Evolutionary conservation across 768 basidiomycete genomes (phyloP), one percentile per base, ranked within the genome.

Genomic region (Dacryopinax primogenitus): DNA sequence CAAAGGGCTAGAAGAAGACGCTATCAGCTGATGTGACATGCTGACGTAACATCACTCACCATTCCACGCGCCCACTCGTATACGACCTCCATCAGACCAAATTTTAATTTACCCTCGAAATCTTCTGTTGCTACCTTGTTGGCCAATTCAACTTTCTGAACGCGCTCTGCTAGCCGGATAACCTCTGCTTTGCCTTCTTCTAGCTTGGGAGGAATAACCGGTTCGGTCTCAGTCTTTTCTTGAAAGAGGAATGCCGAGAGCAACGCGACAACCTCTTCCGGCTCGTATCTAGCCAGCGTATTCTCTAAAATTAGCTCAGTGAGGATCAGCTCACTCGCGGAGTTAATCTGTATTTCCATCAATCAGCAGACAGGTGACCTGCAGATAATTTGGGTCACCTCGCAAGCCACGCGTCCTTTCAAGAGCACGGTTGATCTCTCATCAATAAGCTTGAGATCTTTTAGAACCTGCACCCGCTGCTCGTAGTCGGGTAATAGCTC

Each of bases 51-150:
- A 21, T 64, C 15, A 72, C 84, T 70, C 70, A 95, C 95, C 94
- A 95, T 97, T 64, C 96, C 96, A 74, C 88, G 92, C 0, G 96
- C 94, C 96, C 96, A 99, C 75, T 98, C 96, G 72, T 98, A 97
- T 6, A 97, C 96, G 1, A 95, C 96, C 72, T 99, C 95, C 9
- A 91, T 84, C 26, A 99, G 78, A 6, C 96, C 96, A 67, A 88
- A 88, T 74, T 96, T 97, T 70, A 94, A 83, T 66, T 79, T 84
- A 58, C 83, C 82, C 63, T 86, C 84, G 73, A 88, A 90, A 66
- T 85, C 90, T 70, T 88, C 89, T 32, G 82, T 83, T 62, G 84
- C 79, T 0, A 97, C 90, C 71, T 86, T 87, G 74, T 90, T 83
- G 16, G 75, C 74, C 68, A 90, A 85, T 72, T 98, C 95, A n/a